These are phyloP conservation scores for Ilex aquifolium DNA, from an alignment of 257 asterid species.

Conservation along the genomic window DNA sequence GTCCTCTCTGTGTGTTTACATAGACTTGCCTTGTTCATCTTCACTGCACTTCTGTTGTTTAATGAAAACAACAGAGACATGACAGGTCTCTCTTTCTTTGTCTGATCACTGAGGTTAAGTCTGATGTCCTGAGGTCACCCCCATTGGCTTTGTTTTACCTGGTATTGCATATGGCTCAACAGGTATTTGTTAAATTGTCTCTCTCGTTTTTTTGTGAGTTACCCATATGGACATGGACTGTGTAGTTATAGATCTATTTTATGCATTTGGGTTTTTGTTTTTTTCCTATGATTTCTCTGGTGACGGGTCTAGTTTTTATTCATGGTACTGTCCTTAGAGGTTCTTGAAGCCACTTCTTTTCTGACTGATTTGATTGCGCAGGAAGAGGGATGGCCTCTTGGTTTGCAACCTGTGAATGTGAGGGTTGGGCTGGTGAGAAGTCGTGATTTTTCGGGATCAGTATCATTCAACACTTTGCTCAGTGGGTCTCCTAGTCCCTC, in stretches of 20 bases:
- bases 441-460: constrained; percentile 28
- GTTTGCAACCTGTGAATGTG: constrained; percentile 42
- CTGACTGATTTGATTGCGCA: constrained; percentile 28
- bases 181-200: constrained; percentile 16
- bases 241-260: not conserved
- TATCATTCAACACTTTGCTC: constrained; percentile 41
- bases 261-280: not conserved
- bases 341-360: not conserved
- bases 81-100: constrained; percentile 8
- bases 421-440: constrained; percentile 37
- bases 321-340: constrained; percentile 2
- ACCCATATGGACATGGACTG: not conserved
- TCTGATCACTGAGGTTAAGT: not conserved
- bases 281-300: not conserved
- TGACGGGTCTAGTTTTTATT: not conserved
- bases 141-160: not conserved
- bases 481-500: constrained; percentile 34
- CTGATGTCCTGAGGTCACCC: not conserved
- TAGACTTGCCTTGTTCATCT: not conserved
- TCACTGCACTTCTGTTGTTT: not conserved
- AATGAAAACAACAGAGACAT: constrained; percentile 6
- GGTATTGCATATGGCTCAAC: constrained; percentile 16
- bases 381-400: constrained; percentile 60
- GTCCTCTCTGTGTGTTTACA: no score
- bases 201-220: not conserved